Evolutionary conservation across 371 early-diverging fungal genomes (phyloP), one percentile per base, ranked within the genome.

Genomic region (Circinella minor): DNA sequence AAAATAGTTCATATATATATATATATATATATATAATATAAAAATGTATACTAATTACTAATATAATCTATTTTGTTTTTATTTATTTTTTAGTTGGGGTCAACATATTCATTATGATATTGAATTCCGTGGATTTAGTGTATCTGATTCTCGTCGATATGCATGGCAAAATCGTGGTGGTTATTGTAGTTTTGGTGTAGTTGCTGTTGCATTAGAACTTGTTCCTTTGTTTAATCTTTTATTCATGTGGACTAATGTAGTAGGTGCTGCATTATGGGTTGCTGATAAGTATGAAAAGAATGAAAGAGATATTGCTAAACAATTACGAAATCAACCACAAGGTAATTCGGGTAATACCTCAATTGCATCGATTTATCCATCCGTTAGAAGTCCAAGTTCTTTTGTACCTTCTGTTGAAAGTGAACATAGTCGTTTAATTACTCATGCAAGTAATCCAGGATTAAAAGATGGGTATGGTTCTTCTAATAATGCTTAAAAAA

Each of bases 191-290:
- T 93, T 93, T 79, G 93, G 93, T 5, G 72, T 80, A 3, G 85
- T 88, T 0, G 90, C 91, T 3, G 84, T 88, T 0, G 88, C 82
- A 1, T 71, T 92, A 14, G 90, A 91, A 68, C 71, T 91, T 66
- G 78, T 93, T 4, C 92, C 92, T 4, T 60, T 93, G 3, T 85
- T 89, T 59, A 89, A 90, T 48, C 67, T 90, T 18, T 38, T 93
- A 1, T 92, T 92, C 68, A 85, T 90, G 77, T 92, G 90, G 86
- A 92, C 94, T 7, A 92, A 92, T 67, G 87, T 89, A n/a, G 89
- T 92, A 4, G 92, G 89, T 9, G 88, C 90, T 27, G 94, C 92
- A 4, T 72, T 93, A 5, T 93, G 91, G 89, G 90, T 89, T 3
- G 89, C 85, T 6, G 91, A 90, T 49, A 79, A 87, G 61, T 87